Evolutionary conservation across 2,329 filamentous ascomycete species (phyloP), one percentile per base, ranked within the genome.

Genomic region (Cordyceps militaris): DNA sequence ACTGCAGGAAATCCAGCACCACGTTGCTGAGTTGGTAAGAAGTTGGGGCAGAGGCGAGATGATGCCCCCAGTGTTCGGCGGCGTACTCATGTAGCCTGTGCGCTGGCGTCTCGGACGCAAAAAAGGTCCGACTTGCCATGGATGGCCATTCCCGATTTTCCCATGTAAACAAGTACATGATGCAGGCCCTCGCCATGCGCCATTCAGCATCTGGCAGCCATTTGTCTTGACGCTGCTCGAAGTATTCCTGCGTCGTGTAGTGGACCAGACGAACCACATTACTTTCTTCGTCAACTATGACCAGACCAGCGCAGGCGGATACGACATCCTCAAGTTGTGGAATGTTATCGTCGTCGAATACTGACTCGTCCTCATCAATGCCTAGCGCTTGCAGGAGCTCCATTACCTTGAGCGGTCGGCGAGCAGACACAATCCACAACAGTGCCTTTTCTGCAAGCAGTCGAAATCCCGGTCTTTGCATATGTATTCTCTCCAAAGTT

Each of bases 381-480:
- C 70, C 74, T 13, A 79, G 66, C 0, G 74, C 74, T 59, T 76
- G 66, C 56, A 68, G 67, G 6, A 79, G 66, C 57, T 78, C 74
- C 2, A 26, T 1, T 1, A 57, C 63, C 1, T 58, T 67, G 0
- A 78, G 58, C 1, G 63, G 69, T 38, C 68, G 66, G 53, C 62
- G 68, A 0, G 72, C 66, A 44, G 57, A 73, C 0, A 64, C 66
- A 10, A 78, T 70, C 76, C 73, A 78, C 0, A 64, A 65, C 0
- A 78, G 56, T 5, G 67, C n/a, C 65, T 71, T 0, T 75, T 75
- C 48, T 74, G 66, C 0, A 23, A 56, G 42, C 4, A 67, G 48
- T 24, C 50, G 46, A 21, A 67, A 59, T 3, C 67, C 70, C 2
- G 51, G 0, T 1, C 61, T 10, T 55, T 79, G 74, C 1, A 61